Base-by-base conservation (phyloP, 2,329 filamentous ascomycete genomes). In the Didymellaceae sp. region DNA sequence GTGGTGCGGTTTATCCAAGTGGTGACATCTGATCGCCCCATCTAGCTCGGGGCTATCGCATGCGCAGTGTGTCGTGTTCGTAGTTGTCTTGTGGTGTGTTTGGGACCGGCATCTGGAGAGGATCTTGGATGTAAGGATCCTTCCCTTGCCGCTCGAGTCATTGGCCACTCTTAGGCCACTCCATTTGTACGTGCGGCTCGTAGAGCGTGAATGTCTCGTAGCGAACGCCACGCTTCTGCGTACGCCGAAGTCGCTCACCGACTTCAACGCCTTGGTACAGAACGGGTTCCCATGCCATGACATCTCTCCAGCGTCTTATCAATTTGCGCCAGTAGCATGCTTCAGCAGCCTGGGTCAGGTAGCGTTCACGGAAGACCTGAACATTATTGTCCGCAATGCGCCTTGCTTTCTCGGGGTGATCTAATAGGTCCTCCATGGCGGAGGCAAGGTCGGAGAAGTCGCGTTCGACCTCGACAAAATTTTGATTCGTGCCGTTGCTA, bases 391-490 rank as follows among this genome's bases (percentile, higher is more conserved):
- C 64, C n/a, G 67, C 68, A 14, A 72, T 72, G 25, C 61, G 61
- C 31, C 66, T 67, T 26, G 67, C 66, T 31, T 67, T 66, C 30
- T 69, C 65, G 5, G 68, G 67, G 26, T 70, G 62, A 18, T 60
- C 56, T 13, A 72, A 50, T 9, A 70, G 57, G 18, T 72, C 66
- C 20, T 67, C 55, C 61, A 71, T 68, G 11, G 57, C 55, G 2
- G 54, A 39, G 22, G 59, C 53, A n/a, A 72, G 59, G 41, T 71
- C 63, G 2, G 62, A 65, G 46, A 70, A 72, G 47, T 72, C 65
- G 52, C 67, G 66, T 45, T 69, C 67, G 34, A 72, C 68, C 46
- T 69, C 62, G 40, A 72, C 67, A 25, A 66, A 67, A 45, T 71
- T 71, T 22, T 72, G 68, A 31, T 70, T 62, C 1, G 65, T 30